phyloP scores from a whole-genome alignment of 2,329 filamentous ascomycete species.

The Hymenoscyphus fraxineus region DNA sequence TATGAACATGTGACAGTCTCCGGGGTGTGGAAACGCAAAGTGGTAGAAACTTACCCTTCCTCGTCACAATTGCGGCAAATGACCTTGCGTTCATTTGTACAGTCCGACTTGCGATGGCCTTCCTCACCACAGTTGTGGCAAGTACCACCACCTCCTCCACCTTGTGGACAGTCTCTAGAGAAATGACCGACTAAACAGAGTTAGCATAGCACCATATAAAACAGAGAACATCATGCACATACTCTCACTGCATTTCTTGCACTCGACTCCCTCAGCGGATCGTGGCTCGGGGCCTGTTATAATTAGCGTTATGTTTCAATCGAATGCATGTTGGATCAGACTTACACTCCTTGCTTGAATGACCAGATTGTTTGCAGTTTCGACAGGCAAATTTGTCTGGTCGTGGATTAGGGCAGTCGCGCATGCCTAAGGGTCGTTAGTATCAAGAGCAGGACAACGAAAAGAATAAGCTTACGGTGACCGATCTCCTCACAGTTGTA shows the following conservation, averaged over 20 bases:
- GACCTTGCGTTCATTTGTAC: conserved; percentile 29
- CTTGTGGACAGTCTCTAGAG: conserved; percentile 60
- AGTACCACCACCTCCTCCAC: conserved; percentile 47
- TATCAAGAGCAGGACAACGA: neutral
- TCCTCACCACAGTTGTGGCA: conserved; percentile 39
- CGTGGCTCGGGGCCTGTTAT: conserved; percentile 48
- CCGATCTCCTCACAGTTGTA: conserved; percentile 61
- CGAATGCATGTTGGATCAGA: neutral
- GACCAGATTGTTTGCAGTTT: conserved; percentile 54
- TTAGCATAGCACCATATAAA: neutral
- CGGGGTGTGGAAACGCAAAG: neutral
- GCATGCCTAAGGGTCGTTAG: conserved; percentile 29
- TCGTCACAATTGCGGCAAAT: conserved; percentile 56
- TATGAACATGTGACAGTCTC: neutral
- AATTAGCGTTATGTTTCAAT: neutral
- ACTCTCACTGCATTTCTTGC: conserved; percentile 36
- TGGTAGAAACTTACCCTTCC: conserved; percentile 34
- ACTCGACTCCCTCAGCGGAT: conserved; percentile 45
- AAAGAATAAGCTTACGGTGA: conserved; percentile 46
- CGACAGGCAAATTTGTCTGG: conserved; percentile 63
- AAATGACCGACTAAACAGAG: conserved; percentile 53
- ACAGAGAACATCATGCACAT: conserved; percentile 4
- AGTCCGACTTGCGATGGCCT: conserved; percentile 28
- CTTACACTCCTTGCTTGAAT: conserved; percentile 34
- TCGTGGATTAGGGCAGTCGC: conserved; percentile 63